Evolutionary conservation across 345 rosid genomes (phyloP).

Genomic region (Boechera retrofracta): DNA sequence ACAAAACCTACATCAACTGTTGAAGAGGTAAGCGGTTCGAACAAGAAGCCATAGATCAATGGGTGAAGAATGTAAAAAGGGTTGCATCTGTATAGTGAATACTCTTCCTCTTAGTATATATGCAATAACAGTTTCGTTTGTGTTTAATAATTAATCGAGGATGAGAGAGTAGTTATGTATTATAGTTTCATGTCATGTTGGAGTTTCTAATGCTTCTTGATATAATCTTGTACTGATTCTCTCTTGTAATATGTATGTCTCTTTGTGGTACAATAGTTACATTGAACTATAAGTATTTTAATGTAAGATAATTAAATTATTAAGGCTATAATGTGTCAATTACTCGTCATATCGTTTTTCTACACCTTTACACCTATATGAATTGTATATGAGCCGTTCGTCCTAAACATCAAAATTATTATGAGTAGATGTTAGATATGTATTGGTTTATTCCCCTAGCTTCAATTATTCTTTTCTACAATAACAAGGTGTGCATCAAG

Average conservation of each 20-base stretch:
- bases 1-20: slow-evolving; percentile 19
- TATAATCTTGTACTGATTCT: background rate
- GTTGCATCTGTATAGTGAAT: slow-evolving; percentile 1
- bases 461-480: slow-evolving; percentile 2
- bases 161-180: background rate
- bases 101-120: slow-evolving; percentile 14
- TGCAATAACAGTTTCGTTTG: slow-evolving; percentile 17
- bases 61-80: background rate
- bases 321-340: background rate
- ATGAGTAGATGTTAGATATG: background rate
- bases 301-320: background rate
- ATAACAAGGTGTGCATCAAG: slow-evolving; percentile 26
- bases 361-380: background rate
- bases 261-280: background rate
- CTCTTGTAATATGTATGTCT: slow-evolving; percentile 11
- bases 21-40: slow-evolving; percentile 25
- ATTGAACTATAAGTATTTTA: background rate
- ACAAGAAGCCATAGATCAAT: slow-evolving; percentile 44
- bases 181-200: background rate
- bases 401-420: background rate
- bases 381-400: background rate
- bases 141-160: background rate
- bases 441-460: background rate
- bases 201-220: background rate
- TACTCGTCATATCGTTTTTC: background rate